phyloP scores from a whole-genome alignment of 345 rosid genomes.

The Populus euphratica region DNA sequence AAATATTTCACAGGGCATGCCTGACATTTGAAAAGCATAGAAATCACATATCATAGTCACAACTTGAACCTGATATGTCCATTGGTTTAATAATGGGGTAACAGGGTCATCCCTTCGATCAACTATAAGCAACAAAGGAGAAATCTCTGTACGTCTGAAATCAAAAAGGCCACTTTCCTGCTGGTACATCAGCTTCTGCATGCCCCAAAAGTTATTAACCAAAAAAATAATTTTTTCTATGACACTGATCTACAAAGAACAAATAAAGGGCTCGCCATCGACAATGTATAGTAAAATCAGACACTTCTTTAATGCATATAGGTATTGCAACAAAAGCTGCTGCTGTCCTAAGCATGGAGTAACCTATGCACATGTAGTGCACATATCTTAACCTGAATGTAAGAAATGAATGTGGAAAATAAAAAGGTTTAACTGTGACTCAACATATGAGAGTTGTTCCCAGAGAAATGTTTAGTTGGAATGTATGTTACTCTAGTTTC shows the following conservation, averaged over 20 bases:
- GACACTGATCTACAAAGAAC: not conserved
- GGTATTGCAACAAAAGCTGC: not conserved
- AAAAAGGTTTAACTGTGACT: not conserved
- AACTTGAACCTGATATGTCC: conserved; percentile 87
- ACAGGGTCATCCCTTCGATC: conserved; percentile 98
- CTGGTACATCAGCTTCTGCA: conserved; percentile 96
- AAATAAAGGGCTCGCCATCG: not conserved
- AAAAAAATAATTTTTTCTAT: conserved; percentile 5
- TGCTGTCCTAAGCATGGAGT: not conserved
- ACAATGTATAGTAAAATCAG: not conserved
- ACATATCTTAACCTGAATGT: not conserved
- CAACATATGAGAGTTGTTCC: not conserved
- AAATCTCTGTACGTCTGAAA: conserved; percentile 85
- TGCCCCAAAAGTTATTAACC: conserved; percentile 16
- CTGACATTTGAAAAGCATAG: conserved; percentile 11
- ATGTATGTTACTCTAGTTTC: not conserved
- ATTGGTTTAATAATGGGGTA: conserved; percentile 90
- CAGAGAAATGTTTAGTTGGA: not conserved
- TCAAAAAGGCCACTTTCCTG: conserved; percentile 94
- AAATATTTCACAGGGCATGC: conserved; percentile 8
- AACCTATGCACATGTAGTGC: not conserved
- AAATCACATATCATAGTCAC: conserved; percentile 13
- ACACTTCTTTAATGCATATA: not conserved
- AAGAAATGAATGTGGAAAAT: not conserved
- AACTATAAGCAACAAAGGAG: conserved; percentile 75